A percentile compares a stretch with the other conserved stretches of the same genome.
Evolutionary conservation across 768 basidiomycete species (phyloP).

Genomic region (Naematelia aurantialba): DNA sequence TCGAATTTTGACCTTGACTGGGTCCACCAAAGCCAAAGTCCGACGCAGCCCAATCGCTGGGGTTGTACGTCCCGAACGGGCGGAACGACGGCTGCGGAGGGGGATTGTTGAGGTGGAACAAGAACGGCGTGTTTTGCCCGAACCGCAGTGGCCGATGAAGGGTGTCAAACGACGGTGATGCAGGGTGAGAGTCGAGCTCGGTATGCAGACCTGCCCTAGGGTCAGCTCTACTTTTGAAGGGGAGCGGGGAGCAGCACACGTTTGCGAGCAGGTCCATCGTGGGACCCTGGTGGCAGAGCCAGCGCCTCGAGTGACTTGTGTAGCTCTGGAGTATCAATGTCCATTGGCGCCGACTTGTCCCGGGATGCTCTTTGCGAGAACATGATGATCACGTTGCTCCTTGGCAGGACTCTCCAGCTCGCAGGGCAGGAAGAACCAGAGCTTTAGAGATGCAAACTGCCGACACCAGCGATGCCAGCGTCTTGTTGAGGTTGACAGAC

Average conservation of each 20-base stretch:
- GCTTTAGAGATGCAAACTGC: too few species aligned
- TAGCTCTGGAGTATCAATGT: conserved; percentile 30
- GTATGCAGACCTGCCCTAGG: conserved; percentile 28
- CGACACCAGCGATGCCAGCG: too few species aligned
- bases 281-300: conserved; percentile 7
- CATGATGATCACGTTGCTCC: not conserved
- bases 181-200: conserved; percentile 23
- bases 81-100: conserved; percentile 6
- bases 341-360: conserved; percentile 40
- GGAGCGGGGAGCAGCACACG: conserved; percentile 18
- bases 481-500: not conserved
- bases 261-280: conserved; percentile 40
- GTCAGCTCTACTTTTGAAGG: conserved; percentile 3
- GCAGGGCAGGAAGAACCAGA: too few species aligned
- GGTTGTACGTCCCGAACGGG: conserved; percentile 19
- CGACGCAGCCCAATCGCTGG: conserved; percentile 14
- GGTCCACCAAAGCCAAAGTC: conserved; percentile 19
- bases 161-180: conserved; percentile 16
- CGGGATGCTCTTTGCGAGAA: not conserved
- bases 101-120: conserved; percentile 12
- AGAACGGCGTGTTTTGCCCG: conserved; percentile 16
- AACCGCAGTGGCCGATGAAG: conserved; percentile 12
- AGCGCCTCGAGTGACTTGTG: conserved; percentile 7
- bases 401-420: too few species aligned
- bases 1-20: not conserved